phyloP scores from a whole-genome alignment of 495 filamentous ascomycete genomes.

The Penicillium robsamsonii region DNA sequence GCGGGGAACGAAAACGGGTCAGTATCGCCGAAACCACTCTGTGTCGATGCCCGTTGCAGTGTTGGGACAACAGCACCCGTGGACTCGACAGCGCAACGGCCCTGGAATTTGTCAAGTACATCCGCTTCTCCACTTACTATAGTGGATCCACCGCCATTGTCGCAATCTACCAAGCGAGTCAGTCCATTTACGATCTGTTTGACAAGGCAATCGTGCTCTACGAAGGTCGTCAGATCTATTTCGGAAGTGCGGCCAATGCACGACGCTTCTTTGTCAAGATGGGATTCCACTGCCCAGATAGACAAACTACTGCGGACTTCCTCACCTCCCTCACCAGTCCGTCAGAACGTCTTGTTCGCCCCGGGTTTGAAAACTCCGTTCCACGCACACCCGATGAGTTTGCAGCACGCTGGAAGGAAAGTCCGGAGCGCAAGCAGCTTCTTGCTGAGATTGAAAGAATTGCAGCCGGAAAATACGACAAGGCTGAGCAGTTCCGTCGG shows the following conservation, averaged over 20 bases:
- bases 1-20: constrained; percentile 81
- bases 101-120: constrained; percentile 71
- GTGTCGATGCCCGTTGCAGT: constrained; percentile 65
- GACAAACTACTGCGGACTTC: constrained; percentile 77
- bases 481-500: constrained; percentile 58
- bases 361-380: constrained; percentile 62
- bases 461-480: constrained; percentile 42
- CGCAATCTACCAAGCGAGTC: constrained; percentile 83
- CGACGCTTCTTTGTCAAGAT: constrained; percentile 70
- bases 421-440: constrained; percentile 62
- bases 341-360: constrained; percentile 58
- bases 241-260: constrained; percentile 60
- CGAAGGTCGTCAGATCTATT: constrained; percentile 82
- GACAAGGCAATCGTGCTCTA: constrained; percentile 79
- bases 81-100: constrained; percentile 80
- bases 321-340: constrained; percentile 76
- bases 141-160: constrained; percentile 65
- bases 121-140: constrained; percentile 65
- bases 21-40: constrained; percentile 73
- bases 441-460: constrained; percentile 70
- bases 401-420: constrained; percentile 69
- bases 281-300: constrained; percentile 70
- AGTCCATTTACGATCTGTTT: constrained; percentile 72
- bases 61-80: constrained; percentile 79
- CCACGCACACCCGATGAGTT: constrained; percentile 79